These are phyloP conservation scores for Boletus speciosus DNA, from an alignment of 768 basidiomycete genomes.

Conservation along the genomic window DNA sequence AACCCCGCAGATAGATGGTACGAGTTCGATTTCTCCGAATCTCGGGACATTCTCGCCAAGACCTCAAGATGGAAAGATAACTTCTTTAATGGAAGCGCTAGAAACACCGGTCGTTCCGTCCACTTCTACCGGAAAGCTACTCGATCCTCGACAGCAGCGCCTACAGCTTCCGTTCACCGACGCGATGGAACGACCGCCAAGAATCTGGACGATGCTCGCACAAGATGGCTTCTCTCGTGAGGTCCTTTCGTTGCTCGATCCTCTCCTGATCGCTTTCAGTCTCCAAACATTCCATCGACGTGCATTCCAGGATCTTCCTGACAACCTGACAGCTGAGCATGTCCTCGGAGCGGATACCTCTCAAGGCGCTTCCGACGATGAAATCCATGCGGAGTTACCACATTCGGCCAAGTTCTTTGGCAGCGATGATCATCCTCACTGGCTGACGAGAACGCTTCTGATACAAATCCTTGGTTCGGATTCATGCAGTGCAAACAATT, in stretches of 20 bases:
- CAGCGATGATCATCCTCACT: conserved; percentile 69
- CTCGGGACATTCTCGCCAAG: conserved; percentile 52
- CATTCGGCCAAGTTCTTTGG: conserved; percentile 52
- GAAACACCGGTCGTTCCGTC: conserved; percentile 15
- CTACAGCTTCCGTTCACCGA: conserved; percentile 19
- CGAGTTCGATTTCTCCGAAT: conserved; percentile 38
- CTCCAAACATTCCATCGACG: conserved; percentile 59
- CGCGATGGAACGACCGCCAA: conserved; percentile 23
- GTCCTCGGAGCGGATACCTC: conserved; percentile 34
- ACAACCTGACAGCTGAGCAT: conserved; percentile 48
- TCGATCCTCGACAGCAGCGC: conserved; percentile 23
- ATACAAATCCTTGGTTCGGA: conserved; percentile 68
- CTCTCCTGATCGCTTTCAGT: conserved; percentile 57
- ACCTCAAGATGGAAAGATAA: conserved; percentile 41
- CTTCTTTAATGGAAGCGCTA: conserved; percentile 47
- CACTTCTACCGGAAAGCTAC: conserved; percentile 25
- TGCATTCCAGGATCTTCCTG: conserved; percentile 49
- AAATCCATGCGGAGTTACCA: neutral
- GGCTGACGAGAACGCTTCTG: conserved; percentile 73
- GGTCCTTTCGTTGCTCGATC: conserved; percentile 61
- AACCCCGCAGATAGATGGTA: conserved; percentile 16
- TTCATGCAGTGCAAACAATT: conserved; percentile 34
- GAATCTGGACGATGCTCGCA: conserved; percentile 52
- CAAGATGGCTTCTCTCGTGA: conserved; percentile 68
- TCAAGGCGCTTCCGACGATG: conserved; percentile 4